Conservation (phyloP, 441 rosid genomes). For the Populus hybrid region DNA sequence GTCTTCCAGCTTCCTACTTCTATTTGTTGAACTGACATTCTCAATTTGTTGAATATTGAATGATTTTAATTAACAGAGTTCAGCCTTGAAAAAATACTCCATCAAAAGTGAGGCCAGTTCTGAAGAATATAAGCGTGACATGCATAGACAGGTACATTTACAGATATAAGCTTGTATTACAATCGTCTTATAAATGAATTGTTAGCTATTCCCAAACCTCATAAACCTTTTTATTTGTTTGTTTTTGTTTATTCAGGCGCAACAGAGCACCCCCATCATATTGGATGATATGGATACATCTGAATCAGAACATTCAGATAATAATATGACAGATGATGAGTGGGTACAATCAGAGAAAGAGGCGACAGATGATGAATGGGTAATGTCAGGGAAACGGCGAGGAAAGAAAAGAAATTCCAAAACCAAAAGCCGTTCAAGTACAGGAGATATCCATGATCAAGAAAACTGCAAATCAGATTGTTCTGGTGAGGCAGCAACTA, state of each 20-base stretch:
- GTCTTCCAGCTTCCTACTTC: not conserved
- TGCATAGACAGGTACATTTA: constrained; percentile 56
- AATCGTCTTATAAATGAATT: not conserved
- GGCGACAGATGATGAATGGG: constrained; percentile 43
- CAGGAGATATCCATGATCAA: constrained; percentile 24
- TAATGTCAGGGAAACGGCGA: constrained; percentile 24
- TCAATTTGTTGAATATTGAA: not conserved
- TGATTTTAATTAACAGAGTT: constrained; percentile 39
- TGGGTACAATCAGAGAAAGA: constrained; percentile 53
- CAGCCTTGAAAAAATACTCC: constrained; percentile 40
- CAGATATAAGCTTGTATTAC: not conserved
- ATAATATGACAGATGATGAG: constrained; percentile 46
- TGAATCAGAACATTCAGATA: constrained; percentile 66
- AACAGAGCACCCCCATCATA: constrained; percentile 45
- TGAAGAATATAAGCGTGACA: constrained; percentile 41
- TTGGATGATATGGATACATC: constrained; percentile 93
- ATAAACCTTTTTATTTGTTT: not conserved
- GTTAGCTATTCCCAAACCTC: not conserved
- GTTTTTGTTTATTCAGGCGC: constrained; percentile 29
- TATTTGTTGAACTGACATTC: not conserved
- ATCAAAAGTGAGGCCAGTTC: constrained; percentile 20
- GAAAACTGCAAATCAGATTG: constrained; percentile 27
- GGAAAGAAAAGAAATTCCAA: constrained; percentile 43
- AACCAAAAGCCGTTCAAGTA: constrained; percentile 35
- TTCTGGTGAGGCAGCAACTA: constrained; percentile 34